Evolutionary conservation across 129 eudicot species (phyloP), one percentile per base, ranked within the genome.

Genomic region (Sambucus nigra): DNA sequence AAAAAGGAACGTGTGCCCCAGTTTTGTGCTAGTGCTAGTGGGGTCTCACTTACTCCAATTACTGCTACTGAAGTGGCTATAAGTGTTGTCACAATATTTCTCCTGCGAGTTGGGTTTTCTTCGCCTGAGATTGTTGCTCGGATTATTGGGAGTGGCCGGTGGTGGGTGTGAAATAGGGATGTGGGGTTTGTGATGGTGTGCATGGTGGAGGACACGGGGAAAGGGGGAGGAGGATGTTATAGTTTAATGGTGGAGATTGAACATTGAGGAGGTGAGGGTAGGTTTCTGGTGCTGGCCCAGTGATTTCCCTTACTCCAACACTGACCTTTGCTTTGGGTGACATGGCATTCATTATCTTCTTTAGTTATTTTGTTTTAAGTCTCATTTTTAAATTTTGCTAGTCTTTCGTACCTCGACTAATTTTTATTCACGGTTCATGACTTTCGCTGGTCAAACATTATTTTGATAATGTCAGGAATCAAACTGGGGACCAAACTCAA

Each of bases 1-100:
- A 88, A 5, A 42, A 88, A 80, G 15, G 97, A 88, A 27, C 92
- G 71, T 0, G 80, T 71, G 5, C 95, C 97, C 95, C 95, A 88
- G 9, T 47, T 88, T 49, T 88, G 78, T 4, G 97, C 93, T 55
- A 69, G 57, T 38, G 87, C 94, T 24, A 33, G 7, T 53, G 67
- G 78, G 11, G 61, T 44, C 22, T 25, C 53, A 53, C 60, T 65
- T 26, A 77, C 66, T 41, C 76, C 77, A 22, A 72, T 26, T 22
- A 72, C 11, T 11, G 72, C 76, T n/a, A 80, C 50, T 51, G 95
- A 74, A 33, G 89, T 67, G 25, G 80, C 60, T 49, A 88, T 17
- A 20, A 80, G 52, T 23, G 82, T 59, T 25, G 78, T 57, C 23
- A 83, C 2, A 40, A 75, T 28, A 44, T 57, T 80, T 25, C 94